A percentile compares a stretch with the other conserved stretches of the same genome.
phyloP scores from a whole-genome alignment of 306 rosid genomes.

The Trichosanthes cucumerina region DNA sequence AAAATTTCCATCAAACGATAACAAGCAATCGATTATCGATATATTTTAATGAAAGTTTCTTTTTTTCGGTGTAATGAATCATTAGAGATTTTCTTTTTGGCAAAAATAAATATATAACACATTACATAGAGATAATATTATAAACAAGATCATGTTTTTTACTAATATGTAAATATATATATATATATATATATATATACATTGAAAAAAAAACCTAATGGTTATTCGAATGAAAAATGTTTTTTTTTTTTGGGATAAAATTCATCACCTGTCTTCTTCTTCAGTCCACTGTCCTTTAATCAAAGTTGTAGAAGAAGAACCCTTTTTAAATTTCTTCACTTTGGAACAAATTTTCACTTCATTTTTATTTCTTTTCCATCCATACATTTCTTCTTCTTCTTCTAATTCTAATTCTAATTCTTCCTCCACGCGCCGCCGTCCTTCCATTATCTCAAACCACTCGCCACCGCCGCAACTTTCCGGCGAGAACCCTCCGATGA shows the following conservation, averaged over 20 bases:
- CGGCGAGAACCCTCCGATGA: background rate
- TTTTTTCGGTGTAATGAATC: background rate
- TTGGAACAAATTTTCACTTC: slow-evolving; percentile 6
- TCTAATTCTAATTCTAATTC: background rate
- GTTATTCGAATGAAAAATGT: too few relatives aligned
- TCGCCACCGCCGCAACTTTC: background rate
- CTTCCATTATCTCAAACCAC: background rate
- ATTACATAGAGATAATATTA: background rate
- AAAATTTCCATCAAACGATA: background rate
- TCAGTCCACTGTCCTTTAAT: slow-evolving; percentile 89
- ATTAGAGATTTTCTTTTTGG: too few relatives aligned
- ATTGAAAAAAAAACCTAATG: background rate
- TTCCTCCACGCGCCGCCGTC: background rate
- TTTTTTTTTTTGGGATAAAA: too few relatives aligned
- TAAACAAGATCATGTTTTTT: too few relatives aligned
- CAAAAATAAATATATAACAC: too few relatives aligned
- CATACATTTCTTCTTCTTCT: background rate
- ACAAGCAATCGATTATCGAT: background rate
- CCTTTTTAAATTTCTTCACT: slow-evolving; percentile 36
- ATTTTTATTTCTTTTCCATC: background rate
- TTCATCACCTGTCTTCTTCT: slow-evolving; percentile 70
- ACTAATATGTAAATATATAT: background rate
- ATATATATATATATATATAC: background rate
- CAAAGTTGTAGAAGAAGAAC: slow-evolving; percentile 18
- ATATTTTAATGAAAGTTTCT: background rate